Evolutionary conservation across 2,329 filamentous ascomycete species (phyloP), one percentile per base, ranked within the genome.

Genomic region (Anisogramma anomala): DNA sequence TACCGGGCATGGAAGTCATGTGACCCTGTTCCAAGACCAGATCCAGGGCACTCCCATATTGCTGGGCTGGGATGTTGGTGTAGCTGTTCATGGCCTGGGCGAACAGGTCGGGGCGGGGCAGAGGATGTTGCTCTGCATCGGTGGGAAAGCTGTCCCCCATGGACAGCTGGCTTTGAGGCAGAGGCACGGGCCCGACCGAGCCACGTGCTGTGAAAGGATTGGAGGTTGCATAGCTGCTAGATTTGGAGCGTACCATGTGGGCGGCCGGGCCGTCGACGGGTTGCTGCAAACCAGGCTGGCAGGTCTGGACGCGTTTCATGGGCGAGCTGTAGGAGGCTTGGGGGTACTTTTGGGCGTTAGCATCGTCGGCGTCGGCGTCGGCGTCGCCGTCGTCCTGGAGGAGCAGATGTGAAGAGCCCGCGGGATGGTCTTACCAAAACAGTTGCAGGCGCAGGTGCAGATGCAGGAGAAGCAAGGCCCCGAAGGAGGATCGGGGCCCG

Each of bases 171-270:
- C 31, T 17, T 23, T 48, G 50, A 20, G 54, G 53, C 25, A 52
- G 50, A 36, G 50, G 51, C 15, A 56, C 50, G 30, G 57, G 58
- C 3, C 62, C 57, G 48, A 64, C 55, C 11, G 41, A 57, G 56
- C 34, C 54, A 53, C 25, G 53, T 57, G 48, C 53, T 45, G 55
- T 55, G 41, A 67, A 67, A 26, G 65, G 62, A 34, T 60, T 55
- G 28, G 54, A 56, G 36, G 52, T 55, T 19, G 63, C 59, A 8
- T 65, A 65, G 23, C 59, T 56, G 48, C 67, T 70, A 11, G 67
- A 71, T 11, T 56, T 54, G 40, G 58, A 63, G 42, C 68, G 65
- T 50, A 61, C 58, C 67, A 71, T 71, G 46, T 56, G 55, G 22
- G 61, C 57, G 1, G 59, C 55, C 7, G 55, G 50, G 6, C 31